phyloP scores from a whole-genome alignment of 2,329 filamentous ascomycete species.

The Lomentospora prolificans region DNA sequence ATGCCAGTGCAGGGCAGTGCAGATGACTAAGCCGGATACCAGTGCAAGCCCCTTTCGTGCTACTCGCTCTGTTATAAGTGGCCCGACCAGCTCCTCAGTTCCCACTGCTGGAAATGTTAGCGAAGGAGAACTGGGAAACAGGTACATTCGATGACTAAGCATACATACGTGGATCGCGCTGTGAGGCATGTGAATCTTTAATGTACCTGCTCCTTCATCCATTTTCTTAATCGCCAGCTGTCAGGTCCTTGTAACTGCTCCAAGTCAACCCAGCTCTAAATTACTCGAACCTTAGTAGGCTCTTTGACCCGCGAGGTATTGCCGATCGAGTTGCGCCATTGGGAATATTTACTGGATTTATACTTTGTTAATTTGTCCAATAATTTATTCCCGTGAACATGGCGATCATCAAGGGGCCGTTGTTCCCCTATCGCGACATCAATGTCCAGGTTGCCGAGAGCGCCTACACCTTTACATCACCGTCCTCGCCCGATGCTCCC shows the following conservation, averaged over 20 bases:
- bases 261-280: background rate
- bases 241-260: no score
- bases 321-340: background rate
- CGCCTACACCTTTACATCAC: constrained; percentile 93
- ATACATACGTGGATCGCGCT: no score
- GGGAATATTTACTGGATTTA: background rate
- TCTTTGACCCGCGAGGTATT: background rate
- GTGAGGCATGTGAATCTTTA: no score
- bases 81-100: no score
- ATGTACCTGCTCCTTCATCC: no score
- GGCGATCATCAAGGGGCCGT: constrained; percentile 26
- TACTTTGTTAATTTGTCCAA: background rate
- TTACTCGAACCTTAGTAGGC: background rate
- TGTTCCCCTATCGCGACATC: constrained; percentile 82
- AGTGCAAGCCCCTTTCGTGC: no score
- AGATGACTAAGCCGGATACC: background rate
- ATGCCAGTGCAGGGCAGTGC: background rate
- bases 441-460: constrained; percentile 88
- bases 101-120: no score
- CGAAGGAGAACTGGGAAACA: no score
- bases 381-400: constrained; percentile 17
- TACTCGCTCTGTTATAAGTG: no score
- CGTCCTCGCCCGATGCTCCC: constrained; percentile 81
- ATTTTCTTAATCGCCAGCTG: no score
- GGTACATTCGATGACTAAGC: no score